Base-by-base conservation (phyloP, 176 grass and related monocot species). In the Carex myosuroides region DNA sequence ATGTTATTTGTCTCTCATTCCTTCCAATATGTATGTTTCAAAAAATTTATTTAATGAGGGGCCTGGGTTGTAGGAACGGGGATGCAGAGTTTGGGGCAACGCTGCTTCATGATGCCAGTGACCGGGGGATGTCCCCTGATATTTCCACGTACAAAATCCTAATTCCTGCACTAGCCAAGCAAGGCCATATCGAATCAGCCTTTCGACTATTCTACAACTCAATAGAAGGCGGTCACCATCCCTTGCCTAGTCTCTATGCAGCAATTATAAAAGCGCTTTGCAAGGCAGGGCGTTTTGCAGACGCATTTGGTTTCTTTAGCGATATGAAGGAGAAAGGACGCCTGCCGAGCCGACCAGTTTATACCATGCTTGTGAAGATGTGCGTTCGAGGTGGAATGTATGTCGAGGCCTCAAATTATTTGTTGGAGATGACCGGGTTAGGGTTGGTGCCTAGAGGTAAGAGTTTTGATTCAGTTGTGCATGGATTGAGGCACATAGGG, bases 301-400 rank as follows among this genome's bases (percentile, higher is more conserved):
- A 98, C 83, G 95, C 95, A 61, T 93, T 91, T 3, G 78, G 81
- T 53, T 95, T 95, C 57, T 98, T 98, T 79, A 86, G 65, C n/a
- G 95, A 95, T 81, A 91, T 93, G 91, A 98, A 92, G 83, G 80
- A 69, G 3, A 91, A 93, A 73, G 88, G 88, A 2, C 95, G 95
- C 64, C 86, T 86, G 0, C 88, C 92, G 0, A 93, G 93, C 84
- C 89, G 93, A n/a, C 93, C 96, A 14, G 93, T 98, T 8, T 95
- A 93, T 85, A 92, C 89, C 21, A 98, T 98, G 96, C 89, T 98
- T 86, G 88, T 98, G 63, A 95, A 98, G 87, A 95, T 98, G 96
- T 95, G 87, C 44, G 89, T 88, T 73, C 90, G 92, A 14, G 93
- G 92, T 9, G 93, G 93, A 75, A 89, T 85, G 54, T 98, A 90